Conservation (phyloP, 306 rosid species). For the Cucurbita ficifolia region DNA sequence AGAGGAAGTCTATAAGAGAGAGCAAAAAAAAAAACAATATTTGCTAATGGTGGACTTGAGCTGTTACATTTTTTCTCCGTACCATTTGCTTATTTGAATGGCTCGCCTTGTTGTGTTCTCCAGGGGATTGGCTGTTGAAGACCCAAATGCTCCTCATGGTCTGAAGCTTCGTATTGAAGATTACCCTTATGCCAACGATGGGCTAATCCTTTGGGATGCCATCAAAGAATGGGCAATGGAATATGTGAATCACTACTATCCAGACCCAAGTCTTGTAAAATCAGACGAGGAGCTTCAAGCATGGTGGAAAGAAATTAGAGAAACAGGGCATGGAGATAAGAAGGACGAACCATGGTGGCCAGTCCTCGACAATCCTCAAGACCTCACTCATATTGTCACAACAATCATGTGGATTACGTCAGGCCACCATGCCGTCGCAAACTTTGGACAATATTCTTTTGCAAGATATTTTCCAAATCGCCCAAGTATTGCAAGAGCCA, state of each 20-base stretch:
- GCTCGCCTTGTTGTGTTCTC: not conserved
- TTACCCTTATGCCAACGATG: not conserved
- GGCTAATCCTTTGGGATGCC: not conserved
- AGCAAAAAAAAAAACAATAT: too few relatives aligned
- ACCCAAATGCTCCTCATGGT: not conserved
- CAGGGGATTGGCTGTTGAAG: not conserved
- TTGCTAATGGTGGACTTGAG: too few relatives aligned
- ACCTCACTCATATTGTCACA: not conserved
- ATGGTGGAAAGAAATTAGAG: not conserved
- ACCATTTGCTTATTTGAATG: too few relatives aligned
- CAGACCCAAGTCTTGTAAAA: not conserved
- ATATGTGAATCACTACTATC: not conserved
- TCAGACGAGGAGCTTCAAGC: not conserved
- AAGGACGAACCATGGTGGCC: not conserved
- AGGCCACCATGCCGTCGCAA: constrained; percentile 13
- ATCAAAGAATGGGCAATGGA: not conserved
- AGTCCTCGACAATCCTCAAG: not conserved
- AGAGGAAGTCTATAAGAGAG: too few relatives aligned
- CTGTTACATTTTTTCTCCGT: too few relatives aligned
- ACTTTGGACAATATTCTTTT: constrained; percentile 55
- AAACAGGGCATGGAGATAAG: not conserved
- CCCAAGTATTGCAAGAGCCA: constrained; percentile 44
- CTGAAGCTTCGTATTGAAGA: not conserved
- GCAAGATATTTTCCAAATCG: constrained; percentile 58
- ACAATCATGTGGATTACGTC: not conserved